phyloP scores from a whole-genome alignment of 495 filamentous ascomycete genomes.

The Xylaria nigripes region DNA sequence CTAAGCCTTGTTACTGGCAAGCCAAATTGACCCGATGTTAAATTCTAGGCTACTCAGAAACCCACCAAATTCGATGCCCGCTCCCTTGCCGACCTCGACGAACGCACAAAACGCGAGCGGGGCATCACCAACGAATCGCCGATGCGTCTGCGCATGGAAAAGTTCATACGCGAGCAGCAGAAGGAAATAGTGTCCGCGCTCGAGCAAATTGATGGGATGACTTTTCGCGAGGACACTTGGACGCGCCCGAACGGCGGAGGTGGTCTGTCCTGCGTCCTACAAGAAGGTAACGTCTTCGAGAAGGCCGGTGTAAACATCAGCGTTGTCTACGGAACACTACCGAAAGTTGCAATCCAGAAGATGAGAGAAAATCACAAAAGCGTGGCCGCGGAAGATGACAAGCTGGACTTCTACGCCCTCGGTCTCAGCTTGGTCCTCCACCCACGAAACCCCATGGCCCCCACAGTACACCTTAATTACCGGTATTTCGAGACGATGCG shows the following conservation, averaged over 20 bases:
- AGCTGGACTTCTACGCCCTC: conserved; percentile 90
- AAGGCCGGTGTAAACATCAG: conserved; percentile 96
- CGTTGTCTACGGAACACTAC: conserved; percentile 87
- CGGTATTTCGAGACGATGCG: conserved; percentile 95
- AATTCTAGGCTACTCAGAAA: conserved; percentile 30
- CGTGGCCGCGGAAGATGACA: conserved; percentile 53
- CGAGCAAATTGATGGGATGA: conserved; percentile 69
- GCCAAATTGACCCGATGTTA: conserved; percentile 14
- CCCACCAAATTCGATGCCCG: conserved; percentile 33
- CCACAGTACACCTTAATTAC: conserved; percentile 97
- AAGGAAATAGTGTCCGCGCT: conserved; percentile 74
- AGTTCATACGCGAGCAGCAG: conserved; percentile 87
- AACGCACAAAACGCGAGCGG: conserved; percentile 54
- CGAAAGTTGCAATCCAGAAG: conserved; percentile 77
- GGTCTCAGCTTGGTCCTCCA: conserved; percentile 89
- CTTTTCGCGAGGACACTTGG: conserved; percentile 82
- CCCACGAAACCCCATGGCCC: conserved; percentile 90
- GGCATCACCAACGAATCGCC: conserved; percentile 65
- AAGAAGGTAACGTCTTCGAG: conserved; percentile 95
- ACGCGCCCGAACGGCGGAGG: conserved; percentile 68
- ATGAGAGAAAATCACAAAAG: conserved; percentile 96
- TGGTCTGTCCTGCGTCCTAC: conserved; percentile 87
- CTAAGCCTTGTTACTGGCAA: too few species aligned
- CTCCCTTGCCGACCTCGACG: conserved; percentile 66
- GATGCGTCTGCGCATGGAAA: conserved; percentile 97